A percentile compares a stretch with the other conserved stretches of the same genome.
phyloP scores from a whole-genome alignment of 306 rosid species.

The Lagenaria siceraria region DNA sequence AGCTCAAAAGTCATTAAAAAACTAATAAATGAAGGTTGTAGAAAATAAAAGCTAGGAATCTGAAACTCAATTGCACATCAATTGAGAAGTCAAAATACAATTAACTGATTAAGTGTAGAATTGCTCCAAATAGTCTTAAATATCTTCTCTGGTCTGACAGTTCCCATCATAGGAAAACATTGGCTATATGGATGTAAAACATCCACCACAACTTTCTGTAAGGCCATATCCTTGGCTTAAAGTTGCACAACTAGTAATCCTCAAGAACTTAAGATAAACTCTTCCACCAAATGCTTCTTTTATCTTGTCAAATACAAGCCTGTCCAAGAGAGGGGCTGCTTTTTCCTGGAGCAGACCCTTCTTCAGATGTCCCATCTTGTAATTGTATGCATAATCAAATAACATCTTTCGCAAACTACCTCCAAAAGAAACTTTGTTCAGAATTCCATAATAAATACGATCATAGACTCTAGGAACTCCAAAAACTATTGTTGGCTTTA shows the following conservation, averaged over 20 bases:
- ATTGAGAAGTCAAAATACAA: slow-evolving; percentile 12
- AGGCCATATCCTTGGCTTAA: slow-evolving; percentile 30
- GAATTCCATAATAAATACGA: slow-evolving; percentile 50
- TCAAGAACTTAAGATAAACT: slow-evolving; percentile 53
- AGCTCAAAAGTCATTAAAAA: too few relatives aligned
- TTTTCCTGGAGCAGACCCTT: slow-evolving; percentile 67
- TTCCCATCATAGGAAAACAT: slow-evolving; percentile 65
- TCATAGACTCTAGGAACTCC: slow-evolving; percentile 91
- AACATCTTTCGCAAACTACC: slow-evolving; percentile 41
- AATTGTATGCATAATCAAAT: slow-evolving; percentile 68
- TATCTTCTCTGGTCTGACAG: slow-evolving; percentile 60
- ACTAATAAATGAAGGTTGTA: too few relatives aligned
- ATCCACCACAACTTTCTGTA: slow-evolving; percentile 78
- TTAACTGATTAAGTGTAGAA: too few relatives aligned
- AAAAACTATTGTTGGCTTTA: slow-evolving; percentile 68
- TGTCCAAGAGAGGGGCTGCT: slow-evolving; percentile 77
- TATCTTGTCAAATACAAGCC: slow-evolving; percentile 71
- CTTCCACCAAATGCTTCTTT: slow-evolving; percentile 74
- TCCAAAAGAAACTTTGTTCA: slow-evolving; percentile 50
- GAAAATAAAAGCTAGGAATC: too few relatives aligned
- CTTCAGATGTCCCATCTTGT: slow-evolving; percentile 57
- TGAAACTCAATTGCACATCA: too few relatives aligned
- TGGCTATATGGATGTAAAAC: slow-evolving; percentile 59
- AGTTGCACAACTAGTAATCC: slow-evolving; percentile 63
- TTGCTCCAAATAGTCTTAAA: too few relatives aligned